Percentiles rank a stretch among this genome's conserved stretches.
Conservation (phyloP, 352 stramenopile species). For the Saprolegnia parasitica region DNA sequence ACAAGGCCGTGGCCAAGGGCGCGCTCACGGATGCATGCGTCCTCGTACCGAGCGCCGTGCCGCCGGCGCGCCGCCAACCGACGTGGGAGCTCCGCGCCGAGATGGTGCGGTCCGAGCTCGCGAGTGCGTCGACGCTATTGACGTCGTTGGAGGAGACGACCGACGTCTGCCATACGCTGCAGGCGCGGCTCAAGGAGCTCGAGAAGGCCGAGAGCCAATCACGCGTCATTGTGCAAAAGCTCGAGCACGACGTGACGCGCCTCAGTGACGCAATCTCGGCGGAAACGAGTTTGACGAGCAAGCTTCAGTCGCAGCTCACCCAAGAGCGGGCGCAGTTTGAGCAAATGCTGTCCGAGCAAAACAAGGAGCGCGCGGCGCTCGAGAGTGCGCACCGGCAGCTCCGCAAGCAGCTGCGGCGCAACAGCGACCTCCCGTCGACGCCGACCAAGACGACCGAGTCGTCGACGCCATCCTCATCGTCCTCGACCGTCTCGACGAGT, state of each 20-base stretch:
- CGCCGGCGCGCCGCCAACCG: slow-evolving; percentile 36
- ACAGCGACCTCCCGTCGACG: slow-evolving; percentile 37
- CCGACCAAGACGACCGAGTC: background rate
- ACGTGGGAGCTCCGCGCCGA: slow-evolving; percentile 74
- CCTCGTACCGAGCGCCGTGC: slow-evolving; percentile 30
- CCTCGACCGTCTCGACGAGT: background rate
- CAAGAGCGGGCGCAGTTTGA: slow-evolving; percentile 75
- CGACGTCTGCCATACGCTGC: slow-evolving; percentile 57
- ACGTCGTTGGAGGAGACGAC: slow-evolving; percentile 56
- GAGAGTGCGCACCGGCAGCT: slow-evolving; percentile 69
- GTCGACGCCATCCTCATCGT: background rate
- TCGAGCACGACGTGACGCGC: slow-evolving; percentile 66
- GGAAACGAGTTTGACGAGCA: slow-evolving; percentile 40
- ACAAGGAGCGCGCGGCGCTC: slow-evolving; percentile 73
- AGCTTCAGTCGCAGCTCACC: slow-evolving; percentile 53
- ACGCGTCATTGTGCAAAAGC: slow-evolving; percentile 71
- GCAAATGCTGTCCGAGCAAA: slow-evolving; percentile 62
- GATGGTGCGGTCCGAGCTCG: slow-evolving; percentile 60
- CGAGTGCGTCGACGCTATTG: slow-evolving; percentile 57
- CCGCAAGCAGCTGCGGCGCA: slow-evolving; percentile 73
- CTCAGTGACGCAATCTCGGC: slow-evolving; percentile 41
- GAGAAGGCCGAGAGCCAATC: slow-evolving; percentile 70
- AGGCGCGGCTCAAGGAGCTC: slow-evolving; percentile 64
- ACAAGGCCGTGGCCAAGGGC: slow-evolving; percentile 72
- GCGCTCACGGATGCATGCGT: slow-evolving; percentile 71